phyloP scores from a whole-genome alignment of 192 early-diverging fungal species.

The Linnemannia elongata region DNA sequence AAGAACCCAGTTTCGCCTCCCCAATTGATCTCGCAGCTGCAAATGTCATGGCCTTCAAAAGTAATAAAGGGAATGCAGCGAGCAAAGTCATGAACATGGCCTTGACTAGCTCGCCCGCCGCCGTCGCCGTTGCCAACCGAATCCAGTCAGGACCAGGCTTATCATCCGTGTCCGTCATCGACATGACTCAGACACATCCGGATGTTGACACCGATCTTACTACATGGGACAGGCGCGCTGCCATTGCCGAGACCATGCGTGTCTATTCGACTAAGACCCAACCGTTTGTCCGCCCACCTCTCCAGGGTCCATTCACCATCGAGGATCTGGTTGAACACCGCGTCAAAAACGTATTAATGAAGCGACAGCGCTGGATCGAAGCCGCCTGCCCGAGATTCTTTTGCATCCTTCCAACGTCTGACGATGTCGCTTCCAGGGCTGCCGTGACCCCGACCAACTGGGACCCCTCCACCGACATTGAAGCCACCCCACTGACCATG shows the following conservation, averaged over 20 bases:
- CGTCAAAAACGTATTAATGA: background rate
- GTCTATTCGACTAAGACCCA: conserved; percentile 3
- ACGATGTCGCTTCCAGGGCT: background rate
- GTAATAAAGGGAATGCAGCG: too few relatives aligned
- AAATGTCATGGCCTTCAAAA: background rate
- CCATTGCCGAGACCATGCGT: background rate
- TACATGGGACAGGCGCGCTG: background rate
- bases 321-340: conserved; percentile 1
- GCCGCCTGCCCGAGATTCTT: background rate
- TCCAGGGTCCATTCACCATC: background rate
- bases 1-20: background rate
- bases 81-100: too few relatives aligned
- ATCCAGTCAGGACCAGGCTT: background rate
- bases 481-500: background rate
- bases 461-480: conserved; percentile 1
- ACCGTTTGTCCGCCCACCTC: background rate
- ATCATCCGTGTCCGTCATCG: background rate
- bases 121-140: background rate
- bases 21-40: background rate
- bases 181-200: background rate
- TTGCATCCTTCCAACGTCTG: background rate
- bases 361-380: background rate
- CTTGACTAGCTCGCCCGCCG: background rate
- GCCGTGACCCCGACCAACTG: background rate
- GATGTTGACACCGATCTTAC: background rate